Evolutionary conservation across 139 green algal genomes (phyloP), one percentile per base, ranked within the genome.

Genomic region (Mesotaenium endlicherianum): DNA sequence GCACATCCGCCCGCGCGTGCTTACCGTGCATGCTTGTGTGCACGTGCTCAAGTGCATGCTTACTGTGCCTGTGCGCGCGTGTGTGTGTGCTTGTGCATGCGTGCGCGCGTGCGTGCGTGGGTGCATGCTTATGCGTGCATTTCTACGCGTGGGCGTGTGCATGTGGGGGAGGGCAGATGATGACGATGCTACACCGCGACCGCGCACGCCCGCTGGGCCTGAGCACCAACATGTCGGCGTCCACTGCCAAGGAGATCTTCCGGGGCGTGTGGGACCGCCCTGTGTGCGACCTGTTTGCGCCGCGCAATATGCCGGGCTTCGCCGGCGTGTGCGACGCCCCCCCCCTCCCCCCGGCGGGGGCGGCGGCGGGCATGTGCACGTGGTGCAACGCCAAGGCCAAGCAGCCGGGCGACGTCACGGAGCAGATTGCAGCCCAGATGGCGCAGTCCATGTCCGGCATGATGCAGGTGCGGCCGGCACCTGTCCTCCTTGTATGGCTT

Each of bases 361-460:
- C 36, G 39, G 67, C 30, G 1, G 67, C 67, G 67, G 67, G 26
- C 67, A 53, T 39, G 5, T 84, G 77, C 59, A 30, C 14, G 17
- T 84, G 77, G 77, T 84, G 77, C 58, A 42, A 57, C n/a, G 20
- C 42, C 0, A 42, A 57, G 49, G 20, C 42, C 0, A 77, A 57
- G 59, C 30, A 75, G 34, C 77, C 77, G 6, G 26, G 40, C 41
- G 77, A 80, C 45, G 42, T 75, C 17, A 26, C 53, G 30, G 59
- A 84, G 14, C 77, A 84, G 59, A 84, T 84, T 6, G 77, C 81
- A n/a, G 77, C 77, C 1, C 77, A 84, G 59, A 57, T 84, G 16
- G 58, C 77, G 0, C 77, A 84, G 77, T 67, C 77, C 3, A 50
- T 84, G 3, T 84, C 77, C 4, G n/a, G 36, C 17, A 84, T 84